Base-by-base conservation (phyloP, 2,329 filamentous ascomycete species). In the Fusarium sp. region DNA sequence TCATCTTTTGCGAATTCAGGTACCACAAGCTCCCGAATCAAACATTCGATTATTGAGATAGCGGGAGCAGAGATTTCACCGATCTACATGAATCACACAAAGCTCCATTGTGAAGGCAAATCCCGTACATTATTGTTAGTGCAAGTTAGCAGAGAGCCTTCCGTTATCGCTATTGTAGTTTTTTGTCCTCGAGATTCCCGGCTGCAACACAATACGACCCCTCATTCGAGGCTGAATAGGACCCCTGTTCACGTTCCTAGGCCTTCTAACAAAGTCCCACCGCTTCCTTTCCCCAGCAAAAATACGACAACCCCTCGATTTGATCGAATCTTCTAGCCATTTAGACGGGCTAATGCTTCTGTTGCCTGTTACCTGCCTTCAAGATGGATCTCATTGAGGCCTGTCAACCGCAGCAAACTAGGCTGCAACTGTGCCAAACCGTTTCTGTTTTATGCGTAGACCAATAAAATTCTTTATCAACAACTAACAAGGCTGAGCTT, bases 311-410 rank as follows among this genome's bases (percentile, higher is more conserved):
- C 63, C 67, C 67, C 63, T 68, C 49, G 49, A 58, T 72, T 16
- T 30, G 23, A 49, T 65, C 72, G 72, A 74, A 74, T 50, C 72
- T 74, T 74, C 72, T 74, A 74, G 72, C 63, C 63, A 59, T 61
- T 54, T 42, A 51, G 13, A 13, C 25, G 18, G n/a, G 20, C 42
- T 54, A 27, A 34, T 66, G 48, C 21, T 45, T 58, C 37, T 54
- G 43, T 51, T 61, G 30, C 54, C 42, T 56, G 21, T 34, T 20
- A 7, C 13, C n/a, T 41, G 23, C 30, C 45, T 53, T 41, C 40
- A 54, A 18, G 21, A 43, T 27, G 23, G 42, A 11, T 18, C 48
- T 34, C 28, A 62, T 54, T 66, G 64, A 71, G 63, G 59, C 63
- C 59, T 42, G 18, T 59, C 41, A 59, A 25, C 32, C 49, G n/a